Percentiles rank a stretch among this genome's conserved stretches.
Conservation (phyloP, 306 rosid species). For the Oemleria cerasiformis region DNA sequence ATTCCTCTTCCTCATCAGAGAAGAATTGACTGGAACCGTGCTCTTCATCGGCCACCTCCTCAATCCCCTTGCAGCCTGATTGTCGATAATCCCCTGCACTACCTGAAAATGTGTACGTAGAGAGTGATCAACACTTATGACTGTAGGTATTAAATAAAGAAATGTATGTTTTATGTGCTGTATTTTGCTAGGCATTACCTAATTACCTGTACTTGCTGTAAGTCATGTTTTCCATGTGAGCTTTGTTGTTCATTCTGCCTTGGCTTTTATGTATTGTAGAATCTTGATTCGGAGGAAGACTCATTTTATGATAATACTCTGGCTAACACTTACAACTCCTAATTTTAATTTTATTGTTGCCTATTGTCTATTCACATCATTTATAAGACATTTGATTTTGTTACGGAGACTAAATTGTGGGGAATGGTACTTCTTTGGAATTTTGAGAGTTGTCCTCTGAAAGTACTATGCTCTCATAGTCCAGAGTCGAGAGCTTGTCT, state of each 20-base stretch:
- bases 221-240: constrained; percentile 3
- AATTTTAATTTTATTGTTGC: no score
- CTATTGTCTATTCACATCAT: no score
- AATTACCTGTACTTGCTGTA: neutral
- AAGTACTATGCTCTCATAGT: no score
- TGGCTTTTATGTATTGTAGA: neutral
- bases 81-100: neutral
- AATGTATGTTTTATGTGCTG: constrained; percentile 3
- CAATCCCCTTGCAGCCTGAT: constrained; percentile 54
- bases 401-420: no score
- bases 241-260: neutral
- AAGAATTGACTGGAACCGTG: constrained; percentile 58
- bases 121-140: neutral
- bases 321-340: no score
- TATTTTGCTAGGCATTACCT: neutral
- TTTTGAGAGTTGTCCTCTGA: no score
- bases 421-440: no score
- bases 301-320: neutral
- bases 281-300: neutral
- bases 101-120: constrained; percentile 1
- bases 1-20: constrained; percentile 65
- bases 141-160: neutral
- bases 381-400: no score
- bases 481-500: no score
- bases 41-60: constrained; percentile 73